Base-by-base conservation (phyloP, 306 rosid genomes). In the Canavalia gladiata region DNA sequence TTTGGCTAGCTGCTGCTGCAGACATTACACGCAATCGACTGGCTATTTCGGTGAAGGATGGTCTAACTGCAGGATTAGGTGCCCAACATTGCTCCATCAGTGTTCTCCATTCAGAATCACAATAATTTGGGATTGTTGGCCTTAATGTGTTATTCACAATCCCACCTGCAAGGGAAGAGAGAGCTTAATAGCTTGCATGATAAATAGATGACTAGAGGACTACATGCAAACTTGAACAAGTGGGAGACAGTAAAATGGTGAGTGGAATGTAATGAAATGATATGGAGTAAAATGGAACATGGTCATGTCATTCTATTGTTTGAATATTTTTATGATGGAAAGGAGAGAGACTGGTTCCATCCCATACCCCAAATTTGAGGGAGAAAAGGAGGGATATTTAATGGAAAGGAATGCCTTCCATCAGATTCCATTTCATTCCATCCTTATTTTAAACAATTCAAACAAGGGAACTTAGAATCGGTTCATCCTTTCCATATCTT, bases 81-180 rank as follows among this genome's bases (percentile, higher is more conserved):
- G 95, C 94, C 98, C 98, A 94, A 70, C 98, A 94, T 50, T 90
- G 91, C 71, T 94, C 98, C 96, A 94, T 94, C 58, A 94, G 81
- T 82, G 90, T 83, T 72, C 88, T 84, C 98, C 96, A 94, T 83
- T 94, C 97, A 0, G 78, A 11, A 74, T 94, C 98, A 52, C 98
- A 94, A 12, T 65, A 81, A 69, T 69, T 68, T n/a, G 97, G 98
- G 5, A 94, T 87, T 0, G 60, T 85, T 68, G 98, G 97, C 74
- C 97, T 86, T 82, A 92, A 84, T 62, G 98, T 94, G 87, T 89
- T 94, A 13, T 88, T 92, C 74, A 92, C 97, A 81, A 92, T 92
- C 65, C 98, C 96, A 75, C 98, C 98, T 94, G 90, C 84, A 82
- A 75, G 30, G 51, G 52, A 57, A 74, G 47, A 62, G 37, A 72